A percentile compares a stretch with the other conserved stretches of the same genome.
Evolutionary conservation across 2,329 filamentous ascomycete species (phyloP).

Genomic region (Talaromyces verruculosus): DNA sequence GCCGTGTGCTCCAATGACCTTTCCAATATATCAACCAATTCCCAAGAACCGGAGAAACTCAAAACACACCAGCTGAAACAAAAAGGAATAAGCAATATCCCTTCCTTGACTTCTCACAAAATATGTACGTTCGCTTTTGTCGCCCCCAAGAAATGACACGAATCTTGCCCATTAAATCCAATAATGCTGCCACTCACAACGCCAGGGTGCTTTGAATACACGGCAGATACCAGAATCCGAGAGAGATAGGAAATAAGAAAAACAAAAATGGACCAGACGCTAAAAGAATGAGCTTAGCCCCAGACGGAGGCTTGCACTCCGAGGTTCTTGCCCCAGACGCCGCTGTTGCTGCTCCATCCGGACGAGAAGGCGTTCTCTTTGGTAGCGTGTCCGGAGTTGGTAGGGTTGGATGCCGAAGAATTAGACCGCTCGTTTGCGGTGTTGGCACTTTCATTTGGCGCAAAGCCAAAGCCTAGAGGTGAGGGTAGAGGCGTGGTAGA

Average conservation of each 20-base stretch:
- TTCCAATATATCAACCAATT: slow-evolving; percentile 29
- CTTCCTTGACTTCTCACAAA: slow-evolving; percentile 29
- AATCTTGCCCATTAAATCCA: slow-evolving; percentile 20
- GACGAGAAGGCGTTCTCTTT: slow-evolving; percentile 50
- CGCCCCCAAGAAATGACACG: slow-evolving; percentile 23
- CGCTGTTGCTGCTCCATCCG: slow-evolving; percentile 76
- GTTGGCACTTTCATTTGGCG: slow-evolving; percentile 49
- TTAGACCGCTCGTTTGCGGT: slow-evolving; percentile 53
- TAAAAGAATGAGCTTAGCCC: slow-evolving; percentile 59
- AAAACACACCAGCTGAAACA: slow-evolving; percentile 2
- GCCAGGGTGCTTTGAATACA: slow-evolving; percentile 22
- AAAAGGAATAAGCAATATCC: slow-evolving; percentile 24
- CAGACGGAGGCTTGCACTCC: slow-evolving; percentile 91
- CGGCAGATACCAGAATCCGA: slow-evolving; percentile 12
- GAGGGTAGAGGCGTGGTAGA: slow-evolving; percentile 90
- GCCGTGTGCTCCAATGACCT: slow-evolving; percentile 29
- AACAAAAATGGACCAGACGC: slow-evolving; percentile 15
- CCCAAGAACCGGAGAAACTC: slow-evolving; percentile 22
- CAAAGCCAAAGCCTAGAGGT: slow-evolving; percentile 75
- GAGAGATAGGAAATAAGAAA: slow-evolving; percentile 22
- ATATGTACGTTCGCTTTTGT: slow-evolving; percentile 37
- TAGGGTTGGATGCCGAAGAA: slow-evolving; percentile 61
- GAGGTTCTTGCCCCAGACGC: slow-evolving; percentile 83
- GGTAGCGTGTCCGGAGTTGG: slow-evolving; percentile 45
- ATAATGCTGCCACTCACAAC: slow-evolving; percentile 22